A percentile compares a stretch with the other conserved stretches of the same genome.
Evolutionary conservation across 495 filamentous ascomycete species (phyloP).

Genomic region (Tetracladium marchalianum): DNA sequence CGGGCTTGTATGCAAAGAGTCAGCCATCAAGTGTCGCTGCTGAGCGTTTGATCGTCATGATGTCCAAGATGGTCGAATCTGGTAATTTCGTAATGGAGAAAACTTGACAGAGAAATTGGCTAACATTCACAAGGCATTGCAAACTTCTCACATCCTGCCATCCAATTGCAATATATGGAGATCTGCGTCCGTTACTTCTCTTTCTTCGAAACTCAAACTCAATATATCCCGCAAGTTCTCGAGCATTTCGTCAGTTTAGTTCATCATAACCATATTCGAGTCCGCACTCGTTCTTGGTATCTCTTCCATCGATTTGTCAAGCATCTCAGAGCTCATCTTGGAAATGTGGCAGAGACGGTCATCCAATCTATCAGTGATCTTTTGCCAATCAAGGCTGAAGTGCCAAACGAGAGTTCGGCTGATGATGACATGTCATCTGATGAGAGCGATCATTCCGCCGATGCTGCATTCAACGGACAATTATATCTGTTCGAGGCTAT

Average conservation of each 20-base stretch:
- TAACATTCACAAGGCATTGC: slow-evolving; percentile 53
- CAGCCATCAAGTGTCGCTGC: slow-evolving; percentile 64
- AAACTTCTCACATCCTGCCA: slow-evolving; percentile 78
- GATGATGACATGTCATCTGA: slow-evolving; percentile 93
- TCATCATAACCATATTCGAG: slow-evolving; percentile 74
- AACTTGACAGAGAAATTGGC: slow-evolving; percentile 8
- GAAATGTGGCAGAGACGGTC: slow-evolving; percentile 79
- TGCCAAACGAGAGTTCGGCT: slow-evolving; percentile 58
- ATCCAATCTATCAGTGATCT: slow-evolving; percentile 85
- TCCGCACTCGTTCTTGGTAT: slow-evolving; percentile 91
- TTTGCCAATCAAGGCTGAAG: slow-evolving; percentile 80
- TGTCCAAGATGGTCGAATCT: slow-evolving; percentile 87
- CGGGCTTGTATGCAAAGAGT: slow-evolving; percentile 74
- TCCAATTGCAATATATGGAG: slow-evolving; percentile 95
- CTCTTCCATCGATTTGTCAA: slow-evolving; percentile 91
- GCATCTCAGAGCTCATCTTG: slow-evolving; percentile 70
- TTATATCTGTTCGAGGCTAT: slow-evolving; percentile 91
- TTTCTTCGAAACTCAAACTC: slow-evolving; percentile 81
- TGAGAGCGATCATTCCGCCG: slow-evolving; percentile 75
- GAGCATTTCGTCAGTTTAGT: slow-evolving; percentile 85
- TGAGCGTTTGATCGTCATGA: slow-evolving; percentile 76
- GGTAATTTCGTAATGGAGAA: slow-evolving; percentile 37
- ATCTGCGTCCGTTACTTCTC: slow-evolving; percentile 85
- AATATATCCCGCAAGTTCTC: slow-evolving; percentile 73
- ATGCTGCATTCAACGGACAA: slow-evolving; percentile 82